Evolutionary conservation across 257 asterid genomes (phyloP).

Genomic region (Solanum virginianum): DNA sequence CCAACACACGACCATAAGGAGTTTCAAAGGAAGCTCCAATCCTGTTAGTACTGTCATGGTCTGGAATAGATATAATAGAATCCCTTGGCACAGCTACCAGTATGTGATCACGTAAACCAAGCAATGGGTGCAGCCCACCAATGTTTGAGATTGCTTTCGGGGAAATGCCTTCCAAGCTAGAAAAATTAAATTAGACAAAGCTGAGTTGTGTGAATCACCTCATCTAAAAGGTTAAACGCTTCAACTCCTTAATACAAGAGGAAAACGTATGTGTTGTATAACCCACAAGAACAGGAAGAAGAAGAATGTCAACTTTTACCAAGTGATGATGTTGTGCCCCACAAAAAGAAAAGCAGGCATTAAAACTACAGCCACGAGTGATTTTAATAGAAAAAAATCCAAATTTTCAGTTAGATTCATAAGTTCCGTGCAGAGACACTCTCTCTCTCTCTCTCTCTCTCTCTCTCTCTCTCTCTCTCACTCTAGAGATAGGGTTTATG

Average conservation of each 20-base stretch:
- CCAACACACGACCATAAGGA: conserved; percentile 79
- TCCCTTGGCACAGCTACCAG: conserved; percentile 73
- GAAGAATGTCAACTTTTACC: neutral
- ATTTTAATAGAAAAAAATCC: neutral
- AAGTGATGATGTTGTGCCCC: neutral
- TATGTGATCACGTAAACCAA: conserved; percentile 51
- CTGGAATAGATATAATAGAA: conserved; percentile 61
- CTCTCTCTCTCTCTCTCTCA: neutral
- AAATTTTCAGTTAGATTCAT: neutral
- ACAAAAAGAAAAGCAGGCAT: neutral
- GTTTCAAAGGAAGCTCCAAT: conserved; percentile 86
- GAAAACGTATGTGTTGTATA: neutral
- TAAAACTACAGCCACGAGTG: neutral
- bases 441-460: neutral
- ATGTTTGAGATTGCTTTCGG: conserved; percentile 40
- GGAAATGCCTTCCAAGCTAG: conserved; percentile 68
- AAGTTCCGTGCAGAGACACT: neutral
- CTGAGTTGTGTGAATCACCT: neutral
- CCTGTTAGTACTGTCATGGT: conserved; percentile 45
- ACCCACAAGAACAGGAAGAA: neutral
- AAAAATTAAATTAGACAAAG: neutral
- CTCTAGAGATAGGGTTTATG: neutral
- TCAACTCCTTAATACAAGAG: neutral
- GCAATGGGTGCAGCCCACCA: conserved; percentile 74
- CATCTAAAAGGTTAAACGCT: neutral